Evolutionary conservation across 192 early-diverging fungal species (phyloP).

Genomic region (Chytriomyces confervae): DNA sequence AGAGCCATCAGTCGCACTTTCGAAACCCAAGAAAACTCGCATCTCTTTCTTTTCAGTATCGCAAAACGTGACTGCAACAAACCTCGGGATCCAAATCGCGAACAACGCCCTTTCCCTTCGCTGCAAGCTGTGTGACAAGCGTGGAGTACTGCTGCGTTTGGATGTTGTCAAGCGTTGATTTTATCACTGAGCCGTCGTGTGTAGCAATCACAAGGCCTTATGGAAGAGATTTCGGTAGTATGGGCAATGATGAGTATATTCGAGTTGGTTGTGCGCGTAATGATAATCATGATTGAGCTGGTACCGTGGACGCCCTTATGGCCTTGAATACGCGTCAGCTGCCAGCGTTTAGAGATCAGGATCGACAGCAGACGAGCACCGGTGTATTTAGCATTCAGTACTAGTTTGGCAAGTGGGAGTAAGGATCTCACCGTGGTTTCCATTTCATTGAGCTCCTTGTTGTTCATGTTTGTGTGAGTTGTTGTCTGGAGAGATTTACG

Average conservation of each 20-base stretch:
- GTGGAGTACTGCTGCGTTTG: conserved; percentile 66
- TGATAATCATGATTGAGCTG: background rate
- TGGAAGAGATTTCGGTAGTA: background rate
- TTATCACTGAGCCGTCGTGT: conserved; percentile 60
- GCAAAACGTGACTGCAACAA: background rate
- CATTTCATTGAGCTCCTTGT: conserved; percentile 33
- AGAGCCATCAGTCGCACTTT: background rate
- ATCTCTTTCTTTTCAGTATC: background rate
- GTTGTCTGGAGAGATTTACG: too few species aligned
- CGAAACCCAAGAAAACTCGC: background rate
- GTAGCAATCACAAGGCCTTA: conserved; percentile 58
- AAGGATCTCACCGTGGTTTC: conserved; percentile 27
- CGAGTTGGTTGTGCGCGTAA: background rate
- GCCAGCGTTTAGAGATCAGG: background rate
- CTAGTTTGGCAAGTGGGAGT: background rate
- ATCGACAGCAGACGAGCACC: background rate
- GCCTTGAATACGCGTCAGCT: conserved; percentile 47
- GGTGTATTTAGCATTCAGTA: background rate
- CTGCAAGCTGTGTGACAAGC: conserved; percentile 57
- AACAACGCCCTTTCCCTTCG: conserved; percentile 55
- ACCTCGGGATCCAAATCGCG: conserved; percentile 61
- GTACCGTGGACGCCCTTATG: conserved; percentile 65
- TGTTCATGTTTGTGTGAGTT: background rate
- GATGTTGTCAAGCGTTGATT: conserved; percentile 65
- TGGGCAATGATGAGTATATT: background rate